Evolutionary conservation across 495 filamentous ascomycete genomes (phyloP), one percentile per base, ranked within the genome.

Genomic region (Penicillium waksmanii): DNA sequence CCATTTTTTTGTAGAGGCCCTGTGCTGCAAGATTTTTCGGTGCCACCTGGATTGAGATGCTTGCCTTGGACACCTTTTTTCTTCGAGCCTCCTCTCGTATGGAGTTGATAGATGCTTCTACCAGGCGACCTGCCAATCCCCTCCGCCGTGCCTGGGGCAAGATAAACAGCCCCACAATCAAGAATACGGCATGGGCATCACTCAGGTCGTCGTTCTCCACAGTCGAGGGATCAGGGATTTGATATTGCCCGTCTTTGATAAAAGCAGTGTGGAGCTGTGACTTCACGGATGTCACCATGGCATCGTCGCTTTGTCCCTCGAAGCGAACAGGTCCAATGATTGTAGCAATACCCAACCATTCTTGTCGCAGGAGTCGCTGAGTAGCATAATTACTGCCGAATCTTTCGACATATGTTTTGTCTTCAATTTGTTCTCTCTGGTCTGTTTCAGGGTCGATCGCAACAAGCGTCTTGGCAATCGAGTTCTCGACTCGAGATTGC

Each of bases 81-180:
- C 7, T 6, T 31, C 58, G 57, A 19, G 74, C 75, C 44, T 77
- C 65, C 4, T 62, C 51, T 7, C 51, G 19, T 2, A 66, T 73
- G 48, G 64, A 52, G 35, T 65, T 57, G 7, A 77, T 63, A 3
- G 73, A 68, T 5, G 70, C 69, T 18, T 73, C 64, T 10, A 83
- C 67, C 23, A 84, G 59, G 15, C 62, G 63, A 56, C 64, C 74
- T 8, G 72, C 81, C 51, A 80, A 57, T 2, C 82, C 80, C 54
- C 64, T 65, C 17, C 73, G 65, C 40, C 83, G 71, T 23, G 67
- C 75, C 47, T 73, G 61, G 18, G 78, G 77, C 21, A 59, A 55
- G 5, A 80, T 80, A 61, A 82, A 84, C 65, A 83, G 73, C 15
- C 70, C 81, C 31, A 59, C 63, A 53, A 68, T 23, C 53, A 65